Base-by-base conservation (phyloP, 2,329 filamentous ascomycete species). In the Ciborinia camelliae region DNA sequence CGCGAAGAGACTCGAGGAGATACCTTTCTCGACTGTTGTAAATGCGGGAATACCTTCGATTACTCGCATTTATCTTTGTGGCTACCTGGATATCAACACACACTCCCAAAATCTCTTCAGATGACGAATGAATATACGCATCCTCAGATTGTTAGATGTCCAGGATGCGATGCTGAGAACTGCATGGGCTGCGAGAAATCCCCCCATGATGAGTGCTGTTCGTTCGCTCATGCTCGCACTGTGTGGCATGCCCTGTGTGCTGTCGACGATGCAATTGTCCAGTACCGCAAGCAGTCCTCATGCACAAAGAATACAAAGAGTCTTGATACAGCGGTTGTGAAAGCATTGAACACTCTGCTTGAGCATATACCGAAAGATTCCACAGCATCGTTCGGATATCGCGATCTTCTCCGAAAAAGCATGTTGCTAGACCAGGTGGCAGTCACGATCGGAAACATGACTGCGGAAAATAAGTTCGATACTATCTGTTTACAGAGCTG, bases 371-470 rank as follows among this genome's bases (percentile, higher is more conserved):
- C 54, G 4, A 23, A 32, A 58, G 8, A 58, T 7, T 15, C 28
- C 12, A 23, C 15, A 9, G n/a, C 2, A 2, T 18, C 12, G 0
- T 32, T 45, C 28, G 54, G 10, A 23, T 58, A 26, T 45, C 23
- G 39, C 41, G 39, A 58, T 3, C 28, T 58, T 20, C 30, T 58
- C 20, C 54, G 54, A 12, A 45, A 58, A 9, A 47, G 39, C 14
- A 23, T 58, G 54, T 23, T 58, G 20, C 14, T 58, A 3, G 54
- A 58, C 7, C 54, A 58, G 3, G 39, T 58, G 14, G 54, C 54
- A 10, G 20, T 45, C 14, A 47, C 39, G 0, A 45, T 58, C 4
- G 10, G 30, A 30, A 45, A 35, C 9, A 58, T 45, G 54, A n/a
- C 20, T 6, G 10, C 20, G 1, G 28, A 32, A 23, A 58, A 35